A percentile compares a stretch with the other conserved stretches of the same genome.
Evolutionary conservation across 768 basidiomycete species (phyloP).

Genomic region (Omphalotus guepiniiformis): DNA sequence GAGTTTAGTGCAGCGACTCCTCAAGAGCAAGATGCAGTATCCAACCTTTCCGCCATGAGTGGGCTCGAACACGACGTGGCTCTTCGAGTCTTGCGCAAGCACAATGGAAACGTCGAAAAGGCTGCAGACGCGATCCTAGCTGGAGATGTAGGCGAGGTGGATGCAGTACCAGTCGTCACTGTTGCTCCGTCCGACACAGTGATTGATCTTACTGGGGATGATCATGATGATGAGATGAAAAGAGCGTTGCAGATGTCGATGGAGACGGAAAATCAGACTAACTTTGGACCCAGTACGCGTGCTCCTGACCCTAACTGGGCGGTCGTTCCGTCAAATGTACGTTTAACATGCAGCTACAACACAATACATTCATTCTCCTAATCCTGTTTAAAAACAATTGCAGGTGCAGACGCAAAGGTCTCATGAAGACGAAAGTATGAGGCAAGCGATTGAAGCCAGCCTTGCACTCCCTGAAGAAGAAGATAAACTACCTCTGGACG

Average conservation of each 20-base stretch:
- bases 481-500: conserved; percentile 48
- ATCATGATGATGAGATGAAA: conserved; percentile 43
- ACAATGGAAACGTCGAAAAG: conserved; percentile 53
- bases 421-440: conserved; percentile 59
- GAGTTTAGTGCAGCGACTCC: too few species aligned
- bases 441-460: conserved; percentile 70
- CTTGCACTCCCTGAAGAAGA: conserved; percentile 51
- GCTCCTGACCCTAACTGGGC: conserved; percentile 67
- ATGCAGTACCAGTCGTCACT: conserved; percentile 12
- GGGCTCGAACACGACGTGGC: conserved; percentile 38
- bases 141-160: conserved; percentile 44
- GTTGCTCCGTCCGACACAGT: conserved; percentile 26
- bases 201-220: conserved; percentile 62
- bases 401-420: conserved; percentile 34
- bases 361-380: too few species aligned
- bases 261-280: conserved; percentile 33
- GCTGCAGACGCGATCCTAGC: conserved; percentile 50
- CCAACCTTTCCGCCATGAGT: neutral
- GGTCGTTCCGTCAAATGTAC: conserved; percentile 64
- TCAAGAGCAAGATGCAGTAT: neutral
- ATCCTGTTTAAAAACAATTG: too few species aligned
- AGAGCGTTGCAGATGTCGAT: conserved; percentile 54
- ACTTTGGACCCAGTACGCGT: conserved; percentile 57
- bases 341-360: too few species aligned
- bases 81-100: conserved; percentile 54